phyloP scores from a whole-genome alignment of 148 eudicot genomes.

The Rhododendron williamsianum region DNA sequence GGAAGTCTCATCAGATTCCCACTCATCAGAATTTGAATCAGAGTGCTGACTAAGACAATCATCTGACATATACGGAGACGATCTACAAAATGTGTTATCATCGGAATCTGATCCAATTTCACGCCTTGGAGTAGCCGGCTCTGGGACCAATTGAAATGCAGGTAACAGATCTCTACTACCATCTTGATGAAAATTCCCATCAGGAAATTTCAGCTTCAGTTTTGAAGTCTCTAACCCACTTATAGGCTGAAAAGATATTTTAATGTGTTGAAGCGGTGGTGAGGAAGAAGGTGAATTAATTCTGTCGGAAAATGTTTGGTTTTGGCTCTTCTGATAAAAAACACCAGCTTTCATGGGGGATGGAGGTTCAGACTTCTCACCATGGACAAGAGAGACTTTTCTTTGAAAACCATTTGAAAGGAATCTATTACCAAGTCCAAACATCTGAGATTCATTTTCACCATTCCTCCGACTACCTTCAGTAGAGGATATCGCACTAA shows the following conservation, averaged over 20 bases:
- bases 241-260: constrained; percentile 80
- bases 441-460: constrained; percentile 43
- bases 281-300: constrained; percentile 68
- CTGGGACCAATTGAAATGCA: constrained; percentile 91
- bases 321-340: constrained; percentile 23
- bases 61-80: constrained; percentile 73
- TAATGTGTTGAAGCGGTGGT: constrained; percentile 92
- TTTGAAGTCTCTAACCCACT: constrained; percentile 52
- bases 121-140: constrained; percentile 35
- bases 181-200: constrained; percentile 46
- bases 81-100: constrained; percentile 82
- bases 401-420: constrained; percentile 52
- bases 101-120: constrained; percentile 73
- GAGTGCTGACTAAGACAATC: constrained; percentile 54
- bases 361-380: constrained; percentile 25
- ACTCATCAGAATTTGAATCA: constrained; percentile 76
- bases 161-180: constrained; percentile 55
- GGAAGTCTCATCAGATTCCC: constrained; percentile 69
- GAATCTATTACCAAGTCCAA: constrained; percentile 45
- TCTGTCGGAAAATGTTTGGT: constrained; percentile 22
- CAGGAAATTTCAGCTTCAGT: constrained; percentile 72
- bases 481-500: constrained; percentile 17
- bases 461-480: constrained; percentile 23
- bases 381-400: constrained; percentile 34
- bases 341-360: constrained; percentile 21